Evolutionary conservation across 1,284 basidiomycete species (phyloP).

Genomic region (Puccinia horiana): DNA sequence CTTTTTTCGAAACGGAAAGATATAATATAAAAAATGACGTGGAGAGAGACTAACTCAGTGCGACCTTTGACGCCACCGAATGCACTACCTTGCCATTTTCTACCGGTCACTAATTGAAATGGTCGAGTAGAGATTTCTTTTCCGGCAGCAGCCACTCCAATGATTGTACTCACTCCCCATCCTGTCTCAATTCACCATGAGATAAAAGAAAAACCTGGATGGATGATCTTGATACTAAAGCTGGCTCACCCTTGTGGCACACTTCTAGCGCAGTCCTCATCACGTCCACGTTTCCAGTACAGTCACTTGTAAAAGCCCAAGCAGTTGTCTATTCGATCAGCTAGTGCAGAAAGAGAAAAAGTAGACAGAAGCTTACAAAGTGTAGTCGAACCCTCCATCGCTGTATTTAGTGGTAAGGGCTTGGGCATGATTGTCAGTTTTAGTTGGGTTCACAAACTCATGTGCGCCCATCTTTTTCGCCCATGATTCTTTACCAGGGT

Average conservation of each 20-base stretch:
- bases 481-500: slow-evolving; percentile 81
- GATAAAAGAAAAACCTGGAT: background rate
- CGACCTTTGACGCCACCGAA: slow-evolving; percentile 98
- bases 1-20: background rate
- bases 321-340: slow-evolving; percentile 4
- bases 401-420: slow-evolving; percentile 81
- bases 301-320: slow-evolving; percentile 64
- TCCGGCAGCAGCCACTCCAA: slow-evolving; percentile 74
- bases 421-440: slow-evolving; percentile 80
- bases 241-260: slow-evolving; percentile 73
- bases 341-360: background rate
- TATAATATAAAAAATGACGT: background rate
- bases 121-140: slow-evolving; percentile 96
- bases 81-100: slow-evolving; percentile 91
- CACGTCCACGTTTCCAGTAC: slow-evolving; percentile 90
- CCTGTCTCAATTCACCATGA: slow-evolving; percentile 60
- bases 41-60: slow-evolving; percentile 67
- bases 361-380: slow-evolving; percentile 63
- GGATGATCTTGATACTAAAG: background rate
- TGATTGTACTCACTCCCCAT: slow-evolving; percentile 95
- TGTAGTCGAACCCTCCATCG: slow-evolving; percentile 95
- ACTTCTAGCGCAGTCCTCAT: slow-evolving; percentile 95
- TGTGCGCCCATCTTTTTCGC: slow-evolving; percentile 94
- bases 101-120: slow-evolving; percentile 80
- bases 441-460: slow-evolving; percentile 85